Conservation (phyloP, 1,284 basidiomycete species). For the Trametes pubescens region DNA sequence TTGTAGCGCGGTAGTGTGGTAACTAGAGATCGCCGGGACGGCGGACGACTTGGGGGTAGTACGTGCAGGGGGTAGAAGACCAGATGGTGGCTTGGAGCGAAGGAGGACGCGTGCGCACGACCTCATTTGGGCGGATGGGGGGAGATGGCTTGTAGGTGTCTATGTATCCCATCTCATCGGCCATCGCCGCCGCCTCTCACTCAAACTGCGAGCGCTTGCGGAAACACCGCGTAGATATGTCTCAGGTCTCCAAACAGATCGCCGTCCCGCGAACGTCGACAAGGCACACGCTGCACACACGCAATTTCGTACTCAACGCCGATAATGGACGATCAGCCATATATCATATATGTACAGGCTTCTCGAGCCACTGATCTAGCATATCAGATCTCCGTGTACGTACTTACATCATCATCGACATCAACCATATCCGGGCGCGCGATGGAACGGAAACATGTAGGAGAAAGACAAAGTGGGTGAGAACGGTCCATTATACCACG, state of each 20-base stretch:
- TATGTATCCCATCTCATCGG: slow-evolving; percentile 8
- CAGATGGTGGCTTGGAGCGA: slow-evolving; percentile 4
- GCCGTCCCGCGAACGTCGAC: neutral
- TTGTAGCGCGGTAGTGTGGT: neutral
- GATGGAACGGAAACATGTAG: neutral
- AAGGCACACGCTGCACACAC: neutral
- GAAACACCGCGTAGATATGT: neutral
- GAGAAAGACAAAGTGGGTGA: neutral
- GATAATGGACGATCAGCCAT: neutral
- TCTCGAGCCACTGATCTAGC: neutral
- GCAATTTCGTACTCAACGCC: neutral
- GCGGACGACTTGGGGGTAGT: neutral
- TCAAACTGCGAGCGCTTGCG: neutral
- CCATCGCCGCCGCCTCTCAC: slow-evolving; percentile 4
- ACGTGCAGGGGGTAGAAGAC: neutral
- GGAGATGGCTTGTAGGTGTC: slow-evolving; percentile 11
- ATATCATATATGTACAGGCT: too few species aligned
- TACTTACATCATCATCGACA: slow-evolving; percentile 13
- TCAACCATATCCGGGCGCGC: neutral
- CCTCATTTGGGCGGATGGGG: slow-evolving; percentile 14
- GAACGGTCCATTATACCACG: slow-evolving; percentile 21
- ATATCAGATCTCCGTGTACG: slow-evolving; percentile 6
- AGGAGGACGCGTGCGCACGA: slow-evolving; percentile 10
- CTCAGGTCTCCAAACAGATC: neutral
- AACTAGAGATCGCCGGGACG: neutral